Base-by-base conservation (phyloP, 176 grass and related monocot species). In the Eremochloa ophiuroides region DNA sequence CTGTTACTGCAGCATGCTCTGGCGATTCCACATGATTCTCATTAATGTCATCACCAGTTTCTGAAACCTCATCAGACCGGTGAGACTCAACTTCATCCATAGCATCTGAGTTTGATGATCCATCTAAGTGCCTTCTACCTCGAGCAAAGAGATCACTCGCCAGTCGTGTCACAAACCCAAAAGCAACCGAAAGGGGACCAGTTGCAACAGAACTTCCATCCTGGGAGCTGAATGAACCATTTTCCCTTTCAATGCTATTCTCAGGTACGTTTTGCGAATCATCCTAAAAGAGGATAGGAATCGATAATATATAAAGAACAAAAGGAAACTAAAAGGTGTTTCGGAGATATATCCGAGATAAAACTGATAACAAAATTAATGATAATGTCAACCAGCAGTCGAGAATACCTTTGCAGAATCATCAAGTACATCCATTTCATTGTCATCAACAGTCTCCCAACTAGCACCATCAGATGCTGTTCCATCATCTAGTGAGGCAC, bases 381-480 rank as follows among this genome's bases (percentile, higher is more conserved):
- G 55, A 58, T 53, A 62, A 26, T 47, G 9, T 1, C 42, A 80
- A 10, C 27, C 20, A 79, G n/a, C 31, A 86, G 48, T 22, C 79
- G 44, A 82, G 22, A 82, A 82, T 85, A 97, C 94, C 88, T 91
- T 90, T 66, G 75, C 81, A 78, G 90, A 69, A 69, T 72, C 77
- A 83, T 91, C 84, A 82, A 85, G 78, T 47, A 80, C 82, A 64
- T 91, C 85, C 82, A 91, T 89, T 86, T 95, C 91, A 70, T 91
- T 88, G 65, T 95, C 96, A 84, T 93, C 91, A 81, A 91, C 85
- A 73, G 96, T 99, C 90, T 93, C 96, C 96, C 96, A 99, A 84
- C 93, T 99, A 85, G 88, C 93, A 71, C 83, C 91, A 43, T 89
- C 88, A 46, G 76, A 83, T 3, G 73, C 84, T 60, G 82, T 84